These are phyloP conservation scores for Gracilaria gracilis DNA, from an alignment of 23 red algal genomes.

Conservation along the genomic window DNA sequence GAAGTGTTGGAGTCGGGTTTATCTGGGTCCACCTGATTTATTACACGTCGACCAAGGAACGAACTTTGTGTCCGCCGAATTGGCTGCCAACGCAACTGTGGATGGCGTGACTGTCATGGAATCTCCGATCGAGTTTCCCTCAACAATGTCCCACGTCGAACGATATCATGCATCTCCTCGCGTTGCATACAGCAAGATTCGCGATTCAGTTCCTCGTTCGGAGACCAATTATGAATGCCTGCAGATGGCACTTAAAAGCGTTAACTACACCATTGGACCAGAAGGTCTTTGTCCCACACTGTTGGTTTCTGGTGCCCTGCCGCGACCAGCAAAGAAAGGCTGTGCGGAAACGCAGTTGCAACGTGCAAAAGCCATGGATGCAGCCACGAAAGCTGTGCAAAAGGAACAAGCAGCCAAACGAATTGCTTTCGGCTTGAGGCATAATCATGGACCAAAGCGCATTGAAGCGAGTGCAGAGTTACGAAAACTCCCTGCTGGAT, in stretches of 20 bases:
- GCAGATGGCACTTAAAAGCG: not conserved
- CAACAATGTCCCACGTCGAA: conserved; percentile 34
- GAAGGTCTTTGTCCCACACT: conserved; percentile 24
- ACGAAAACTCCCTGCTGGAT: conserved; percentile 9
- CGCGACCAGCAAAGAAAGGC: conserved; percentile 29
- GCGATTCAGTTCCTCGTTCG: not conserved
- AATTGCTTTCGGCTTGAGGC: conserved; percentile 29
- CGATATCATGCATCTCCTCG: conserved; percentile 20
- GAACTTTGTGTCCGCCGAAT: conserved; percentile 13
- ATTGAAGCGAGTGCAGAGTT: conserved; percentile 2
- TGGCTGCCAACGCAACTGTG: not conserved
- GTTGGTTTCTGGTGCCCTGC: not conserved
- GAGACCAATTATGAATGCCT: conserved; percentile 31
- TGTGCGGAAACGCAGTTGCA: not conserved
- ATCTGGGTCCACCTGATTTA: conserved; percentile 28
- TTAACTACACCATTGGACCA: conserved; percentile 20
- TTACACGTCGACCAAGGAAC: conserved; percentile 34
- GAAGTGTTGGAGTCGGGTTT: conserved; percentile 2
- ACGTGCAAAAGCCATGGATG: conserved; percentile 20
- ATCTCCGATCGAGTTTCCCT: conserved; percentile 15
- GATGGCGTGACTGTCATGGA: conserved; percentile 17
- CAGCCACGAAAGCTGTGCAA: conserved; percentile 9
- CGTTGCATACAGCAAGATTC: conserved; percentile 23
- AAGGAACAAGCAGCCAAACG: not conserved
- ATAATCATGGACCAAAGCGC: conserved; percentile 11